Evolutionary conservation across 805 yeast species (phyloP).

Genomic region (Jamesozyma lodderae): DNA sequence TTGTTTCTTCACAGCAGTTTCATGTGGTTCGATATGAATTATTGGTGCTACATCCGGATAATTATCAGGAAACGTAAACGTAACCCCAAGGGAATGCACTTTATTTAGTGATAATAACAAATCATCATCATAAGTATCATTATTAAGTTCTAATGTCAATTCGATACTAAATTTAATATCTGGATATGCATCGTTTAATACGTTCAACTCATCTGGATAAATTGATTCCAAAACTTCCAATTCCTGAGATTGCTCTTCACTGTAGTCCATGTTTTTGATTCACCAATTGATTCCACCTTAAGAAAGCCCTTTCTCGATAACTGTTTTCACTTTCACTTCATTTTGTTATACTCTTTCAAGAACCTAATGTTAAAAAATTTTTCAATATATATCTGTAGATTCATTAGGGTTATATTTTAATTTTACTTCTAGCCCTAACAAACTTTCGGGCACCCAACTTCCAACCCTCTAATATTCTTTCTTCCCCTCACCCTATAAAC

Average conservation of each 20-base stretch:
- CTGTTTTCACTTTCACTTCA: too few relatives aligned
- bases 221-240: constrained; percentile 82
- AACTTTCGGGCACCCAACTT: too few relatives aligned
- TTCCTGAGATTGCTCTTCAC: constrained; percentile 84
- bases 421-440: too few relatives aligned
- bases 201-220: constrained; percentile 74
- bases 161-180: constrained; percentile 33
- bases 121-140: constrained; percentile 8
- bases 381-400: too few relatives aligned
- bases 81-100: constrained; percentile 45
- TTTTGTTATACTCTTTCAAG: too few relatives aligned
- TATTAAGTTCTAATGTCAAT: constrained; percentile 53
- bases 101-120: constrained; percentile 34
- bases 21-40: constrained; percentile 36
- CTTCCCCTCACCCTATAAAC: too few relatives aligned
- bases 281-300: too few relatives aligned
- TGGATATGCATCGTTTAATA: constrained; percentile 42
- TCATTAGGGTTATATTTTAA: too few relatives aligned
- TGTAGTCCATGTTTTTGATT: constrained; percentile 64
- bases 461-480: too few relatives aligned
- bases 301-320: too few relatives aligned
- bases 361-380: too few relatives aligned
- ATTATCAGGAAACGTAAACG: constrained; percentile 62
- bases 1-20: constrained; percentile 22
- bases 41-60: constrained; percentile 80